Base-by-base conservation (phyloP, 805 yeast genomes). In the Schwanniomyces pseudopolymorphus region DNA sequence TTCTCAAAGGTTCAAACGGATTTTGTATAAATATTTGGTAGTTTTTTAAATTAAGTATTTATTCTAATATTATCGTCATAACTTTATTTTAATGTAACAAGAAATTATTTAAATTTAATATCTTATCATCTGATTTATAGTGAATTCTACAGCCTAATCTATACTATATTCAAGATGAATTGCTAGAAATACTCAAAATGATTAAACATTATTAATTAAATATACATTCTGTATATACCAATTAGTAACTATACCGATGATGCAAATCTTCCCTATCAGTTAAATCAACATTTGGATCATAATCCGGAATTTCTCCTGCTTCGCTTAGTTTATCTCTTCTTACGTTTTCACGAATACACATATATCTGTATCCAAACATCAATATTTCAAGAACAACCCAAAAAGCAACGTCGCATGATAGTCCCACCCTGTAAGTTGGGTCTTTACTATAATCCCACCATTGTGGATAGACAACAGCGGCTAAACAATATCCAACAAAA, bases 381-480 rank as follows among this genome's bases (percentile, higher is more conserved):
- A 64, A 59, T 4, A 57, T 44, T 20, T 55, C 51, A 22, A 51
- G 50, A 14, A 61, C 36, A 4, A 61, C 42, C 52, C 68, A 68
- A 33, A 57, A 57, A 21, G 68, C 67, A 6, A 65, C 59, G 11
- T 49, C 42, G 10, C 50, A 50, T 13, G 50, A 48, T 22, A 56
- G 43, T 11, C 55, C 60, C 3, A 49, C 50, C 42, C 53, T 49
- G 28, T 50, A 56, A 17, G 49, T 46, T 11, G 49, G 49, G 33
- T 46, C 49, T 24, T 39, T 43, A 19, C 46, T 38, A 20, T 53
- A 56, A 36, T 45, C 36, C 58, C 58, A 54, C 58, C 58, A 54
- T 45, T 56, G 60, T 2, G 60, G 60, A 38, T 51, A 54, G 8
- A 52, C 50, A 26, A 42, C 19, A 6, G 45, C 45, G 9, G 56